phyloP scores from a whole-genome alignment of 805 yeast species.

The Wickerhamomyces mucosus region DNA sequence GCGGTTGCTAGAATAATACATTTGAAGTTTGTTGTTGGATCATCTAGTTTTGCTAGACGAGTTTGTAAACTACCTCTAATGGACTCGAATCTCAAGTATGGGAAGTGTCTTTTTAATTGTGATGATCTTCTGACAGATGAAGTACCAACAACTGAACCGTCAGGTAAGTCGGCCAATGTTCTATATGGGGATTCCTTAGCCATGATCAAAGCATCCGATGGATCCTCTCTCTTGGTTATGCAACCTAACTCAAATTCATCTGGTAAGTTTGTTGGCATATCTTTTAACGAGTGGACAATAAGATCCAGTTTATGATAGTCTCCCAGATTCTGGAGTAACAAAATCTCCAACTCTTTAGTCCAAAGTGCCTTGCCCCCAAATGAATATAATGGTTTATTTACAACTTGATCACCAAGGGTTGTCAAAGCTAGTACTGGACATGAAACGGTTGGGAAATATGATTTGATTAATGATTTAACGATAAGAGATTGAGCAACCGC shows the following conservation, averaged over 20 bases:
- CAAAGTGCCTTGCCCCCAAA: constrained; percentile 95
- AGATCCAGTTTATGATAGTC: constrained; percentile 64
- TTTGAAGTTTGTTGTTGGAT: constrained; percentile 46
- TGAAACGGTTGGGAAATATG: constrained; percentile 51
- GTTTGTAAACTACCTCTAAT: constrained; percentile 84
- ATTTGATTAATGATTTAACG: constrained; percentile 52
- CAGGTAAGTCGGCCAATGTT: constrained; percentile 65
- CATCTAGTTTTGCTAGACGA: constrained; percentile 73
- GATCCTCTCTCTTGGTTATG: constrained; percentile 79
- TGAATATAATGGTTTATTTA: constrained; percentile 75
- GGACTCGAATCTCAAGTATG: constrained; percentile 68
- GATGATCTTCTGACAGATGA: constrained; percentile 92
- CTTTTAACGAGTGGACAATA: constrained; percentile 91
- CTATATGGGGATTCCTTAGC: constrained; percentile 52
- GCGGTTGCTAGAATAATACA: constrained; percentile 91
- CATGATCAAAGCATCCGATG: constrained; percentile 88
- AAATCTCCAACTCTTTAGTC: constrained; percentile 89
- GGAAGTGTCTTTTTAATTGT: constrained; percentile 71
- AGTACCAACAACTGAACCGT: constrained; percentile 87
- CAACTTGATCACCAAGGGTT: constrained; percentile 88
- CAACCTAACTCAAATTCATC: constrained; percentile 90
- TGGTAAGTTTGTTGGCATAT: constrained; percentile 85
- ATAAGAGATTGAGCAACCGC: constrained; percentile 83
- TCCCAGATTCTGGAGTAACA: constrained; percentile 55
- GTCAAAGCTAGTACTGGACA: constrained; percentile 72